These are phyloP conservation scores for Ilyonectria destructans DNA, from an alignment of 2,329 filamentous ascomycete genomes.

Conservation along the genomic window DNA sequence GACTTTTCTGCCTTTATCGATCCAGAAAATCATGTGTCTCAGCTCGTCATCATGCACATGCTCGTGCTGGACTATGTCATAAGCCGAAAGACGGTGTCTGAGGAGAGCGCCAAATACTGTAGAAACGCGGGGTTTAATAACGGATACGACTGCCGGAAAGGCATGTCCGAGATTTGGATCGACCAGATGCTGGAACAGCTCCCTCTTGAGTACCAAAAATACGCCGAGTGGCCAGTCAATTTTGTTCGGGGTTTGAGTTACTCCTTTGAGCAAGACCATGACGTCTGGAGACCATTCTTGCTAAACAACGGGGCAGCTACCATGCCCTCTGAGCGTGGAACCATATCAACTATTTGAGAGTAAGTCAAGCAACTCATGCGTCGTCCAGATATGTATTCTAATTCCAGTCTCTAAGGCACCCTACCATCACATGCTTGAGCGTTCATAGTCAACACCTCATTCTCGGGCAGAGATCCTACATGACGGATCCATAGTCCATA, in stretches of 20 bases:
- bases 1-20: constrained; percentile 55
- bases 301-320: constrained; percentile 37
- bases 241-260: constrained; percentile 44
- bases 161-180: constrained; percentile 58
- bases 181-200: constrained; percentile 54
- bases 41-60: constrained; percentile 58
- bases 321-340: constrained; percentile 8
- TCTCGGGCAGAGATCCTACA: not conserved
- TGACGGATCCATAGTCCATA: not conserved
- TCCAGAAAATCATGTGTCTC: constrained; percentile 50
- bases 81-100: constrained; percentile 41
- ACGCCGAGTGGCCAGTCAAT: constrained; percentile 53
- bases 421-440: not conserved
- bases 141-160: constrained; percentile 43
- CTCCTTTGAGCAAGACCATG: constrained; percentile 42
- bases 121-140: constrained; percentile 12
- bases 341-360: constrained; percentile 12
- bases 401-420: not conserved
- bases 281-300: constrained; percentile 45
- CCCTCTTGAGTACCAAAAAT: constrained; percentile 50
- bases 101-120: constrained; percentile 11
- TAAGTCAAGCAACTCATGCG: not conserved
- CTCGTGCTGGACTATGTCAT: constrained; percentile 53
- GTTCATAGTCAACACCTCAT: not conserved
- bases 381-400: not conserved